Base-by-base conservation (phyloP, 2,329 filamentous ascomycete genomes). In the Aspergillus sp. region DNA sequence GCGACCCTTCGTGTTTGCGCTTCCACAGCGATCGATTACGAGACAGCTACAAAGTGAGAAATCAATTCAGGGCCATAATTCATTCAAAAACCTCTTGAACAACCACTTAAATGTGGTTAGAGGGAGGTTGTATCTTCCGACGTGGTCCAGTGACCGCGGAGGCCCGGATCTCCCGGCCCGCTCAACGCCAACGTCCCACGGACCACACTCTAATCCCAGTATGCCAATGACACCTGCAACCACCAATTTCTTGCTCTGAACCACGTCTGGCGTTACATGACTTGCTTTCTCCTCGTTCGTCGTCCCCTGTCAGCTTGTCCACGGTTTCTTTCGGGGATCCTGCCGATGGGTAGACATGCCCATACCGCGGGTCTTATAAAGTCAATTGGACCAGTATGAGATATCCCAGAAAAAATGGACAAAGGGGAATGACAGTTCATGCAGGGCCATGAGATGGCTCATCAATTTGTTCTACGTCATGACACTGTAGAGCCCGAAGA, bases 281-380 rank as follows among this genome's bases (percentile, higher is more conserved):
- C 25, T 12, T 30, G 25, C 25, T 12, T 30, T 30, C 25, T 30
- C 25, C 25, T 30, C 10, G 25, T 30, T 12, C 25, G 7, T 30
- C 13, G n/a, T 37, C 33, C 17, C 33, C 33, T 37, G 33, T 53
- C 44, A 42, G 53, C 49, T 52, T 33, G 41, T 48, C 49, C 44
- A 25, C 30, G 38, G 33, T 49, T 33, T 30, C 33, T 37, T n/a
- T 15, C 43, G 44, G 43, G 25, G 4, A 35, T 15, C 22, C 23
- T 38, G 17, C n/a, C 37, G 15, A 39, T 39, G 33, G 46, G 7
- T 22, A 12, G 19, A 13, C 37, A 7, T 20, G 7, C 7, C 7
- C 17, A 10, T 22, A 15, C n/a, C 10, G 37, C 15, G 37, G 17
- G 17, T 19, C 17, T 20, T 39, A 17, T 9, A 20, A 39, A 19